Conservation (phyloP, 495 filamentous ascomycete species). For the Aspergillus saccharolyticus region DNA sequence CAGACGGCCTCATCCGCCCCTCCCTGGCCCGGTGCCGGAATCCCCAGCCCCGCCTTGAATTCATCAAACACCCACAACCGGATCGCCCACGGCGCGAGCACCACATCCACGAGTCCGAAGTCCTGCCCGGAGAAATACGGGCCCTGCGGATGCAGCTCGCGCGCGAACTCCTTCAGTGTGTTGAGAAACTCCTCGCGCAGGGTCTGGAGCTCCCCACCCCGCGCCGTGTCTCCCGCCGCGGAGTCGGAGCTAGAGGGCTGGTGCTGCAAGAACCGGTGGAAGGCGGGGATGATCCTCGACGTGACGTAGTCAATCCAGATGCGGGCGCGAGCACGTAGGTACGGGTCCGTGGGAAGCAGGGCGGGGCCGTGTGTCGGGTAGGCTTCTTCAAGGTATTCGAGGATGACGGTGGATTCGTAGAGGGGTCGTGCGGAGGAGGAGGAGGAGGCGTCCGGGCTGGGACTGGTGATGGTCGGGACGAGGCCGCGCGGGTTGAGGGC, state of each 20-base stretch:
- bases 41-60: slow-evolving; percentile 60
- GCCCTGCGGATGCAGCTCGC: slow-evolving; percentile 54
- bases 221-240: background rate
- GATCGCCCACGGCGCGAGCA: slow-evolving; percentile 62
- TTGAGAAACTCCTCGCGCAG: slow-evolving; percentile 46
- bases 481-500: slow-evolving; percentile 64
- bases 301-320: slow-evolving; percentile 68
- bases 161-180: slow-evolving; percentile 49
- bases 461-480: slow-evolving; percentile 56
- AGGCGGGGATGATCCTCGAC: slow-evolving; percentile 57
- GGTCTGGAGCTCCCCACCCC: slow-evolving; percentile 31
- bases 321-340: slow-evolving; percentile 51
- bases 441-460: slow-evolving; percentile 18
- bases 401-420: slow-evolving; percentile 62
- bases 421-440: slow-evolving; percentile 42
- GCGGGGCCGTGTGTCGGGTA: slow-evolving; percentile 43
- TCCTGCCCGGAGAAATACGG: slow-evolving; percentile 59
- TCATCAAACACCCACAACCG: slow-evolving; percentile 66
- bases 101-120: slow-evolving; percentile 57
- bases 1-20: slow-evolving; percentile 51
- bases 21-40: slow-evolving; percentile 47
- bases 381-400: slow-evolving; percentile 66
- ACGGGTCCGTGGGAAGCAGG: slow-evolving; percentile 53
- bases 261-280: slow-evolving; percentile 61
- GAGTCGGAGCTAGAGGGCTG: slow-evolving; percentile 31